These are phyloP conservation scores for Hyaloperonospora brassicae DNA, from an alignment of 352 stramenopile genomes.

Conservation along the genomic window DNA sequence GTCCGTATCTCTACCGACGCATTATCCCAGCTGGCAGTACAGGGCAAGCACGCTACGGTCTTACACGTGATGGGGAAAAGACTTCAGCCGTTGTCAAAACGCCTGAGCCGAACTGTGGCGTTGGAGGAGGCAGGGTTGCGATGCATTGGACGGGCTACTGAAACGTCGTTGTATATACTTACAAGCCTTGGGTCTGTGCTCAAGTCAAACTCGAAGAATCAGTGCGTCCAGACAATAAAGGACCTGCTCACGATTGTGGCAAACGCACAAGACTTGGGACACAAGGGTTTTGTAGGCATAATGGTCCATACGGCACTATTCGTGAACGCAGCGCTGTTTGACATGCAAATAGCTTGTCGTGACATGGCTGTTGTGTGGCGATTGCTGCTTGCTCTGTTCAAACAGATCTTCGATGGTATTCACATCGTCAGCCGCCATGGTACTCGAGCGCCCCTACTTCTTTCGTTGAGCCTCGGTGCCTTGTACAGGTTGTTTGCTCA, in stretches of 20 bases:
- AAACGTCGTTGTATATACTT: conserved; percentile 38
- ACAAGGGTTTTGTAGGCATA: conserved; percentile 3
- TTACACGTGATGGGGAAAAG: background rate
- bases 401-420: conserved; percentile 30
- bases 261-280: conserved; percentile 3
- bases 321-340: conserved; percentile 27
- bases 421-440: conserved; percentile 13
- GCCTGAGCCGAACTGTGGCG: conserved; percentile 5
- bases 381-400: conserved; percentile 30
- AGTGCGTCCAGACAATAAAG: conserved; percentile 45
- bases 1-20: conserved; percentile 49
- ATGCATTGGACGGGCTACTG: conserved; percentile 13
- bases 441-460: conserved; percentile 13
- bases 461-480: conserved; percentile 32
- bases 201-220: conserved; percentile 50
- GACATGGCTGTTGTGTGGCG: conserved; percentile 42
- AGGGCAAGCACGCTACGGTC: background rate
- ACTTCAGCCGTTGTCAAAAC: conserved; percentile 1
- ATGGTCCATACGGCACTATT: conserved; percentile 32
- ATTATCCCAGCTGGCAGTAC: conserved; percentile 35
- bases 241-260: conserved; percentile 33
- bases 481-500: conserved; percentile 39
- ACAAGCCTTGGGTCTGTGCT: conserved; percentile 28
- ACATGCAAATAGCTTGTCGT: conserved; percentile 34
- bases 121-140: conserved; percentile 12